phyloP scores from a whole-genome alignment of 2,329 filamentous ascomycete genomes.

The Colletotrichum spaethianum region DNA sequence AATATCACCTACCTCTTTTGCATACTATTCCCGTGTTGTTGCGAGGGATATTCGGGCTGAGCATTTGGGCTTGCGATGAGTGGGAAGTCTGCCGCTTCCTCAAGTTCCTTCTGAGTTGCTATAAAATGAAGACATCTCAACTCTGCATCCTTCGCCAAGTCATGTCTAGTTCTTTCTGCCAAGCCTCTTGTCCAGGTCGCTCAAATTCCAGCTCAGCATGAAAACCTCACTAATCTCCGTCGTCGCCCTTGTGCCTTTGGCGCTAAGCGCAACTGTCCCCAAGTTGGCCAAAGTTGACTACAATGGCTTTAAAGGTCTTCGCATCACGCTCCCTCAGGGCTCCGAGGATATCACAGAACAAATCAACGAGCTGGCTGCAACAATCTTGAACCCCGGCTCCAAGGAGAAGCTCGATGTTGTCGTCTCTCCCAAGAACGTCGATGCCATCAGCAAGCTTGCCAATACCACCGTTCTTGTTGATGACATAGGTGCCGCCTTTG shows the following conservation, averaged over 20 bases:
- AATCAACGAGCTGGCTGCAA: constrained; percentile 32
- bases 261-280: constrained; percentile 12
- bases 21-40: neutral
- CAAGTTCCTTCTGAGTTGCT: no score
- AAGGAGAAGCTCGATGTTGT: constrained; percentile 48
- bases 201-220: constrained; percentile 7
- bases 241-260: constrained; percentile 14
- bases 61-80: neutral
- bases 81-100: neutral
- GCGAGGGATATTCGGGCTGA: neutral
- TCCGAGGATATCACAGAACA: constrained; percentile 15
- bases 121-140: constrained; percentile 9
- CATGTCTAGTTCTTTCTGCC: neutral
- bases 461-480: constrained; percentile 49
- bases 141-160: neutral
- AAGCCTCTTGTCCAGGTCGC: neutral
- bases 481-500: constrained; percentile 49
- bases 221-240: constrained; percentile 24
- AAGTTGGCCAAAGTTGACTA: constrained; percentile 34
- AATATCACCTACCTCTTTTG: constrained; percentile 32
- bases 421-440: constrained; percentile 48
- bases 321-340: constrained; percentile 26
- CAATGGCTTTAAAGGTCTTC: constrained; percentile 40
- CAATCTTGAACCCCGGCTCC: constrained; percentile 21
- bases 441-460: constrained; percentile 49